phyloP scores from a whole-genome alignment of 2,329 filamentous ascomycete species.

The Monosporascus ibericus region DNA sequence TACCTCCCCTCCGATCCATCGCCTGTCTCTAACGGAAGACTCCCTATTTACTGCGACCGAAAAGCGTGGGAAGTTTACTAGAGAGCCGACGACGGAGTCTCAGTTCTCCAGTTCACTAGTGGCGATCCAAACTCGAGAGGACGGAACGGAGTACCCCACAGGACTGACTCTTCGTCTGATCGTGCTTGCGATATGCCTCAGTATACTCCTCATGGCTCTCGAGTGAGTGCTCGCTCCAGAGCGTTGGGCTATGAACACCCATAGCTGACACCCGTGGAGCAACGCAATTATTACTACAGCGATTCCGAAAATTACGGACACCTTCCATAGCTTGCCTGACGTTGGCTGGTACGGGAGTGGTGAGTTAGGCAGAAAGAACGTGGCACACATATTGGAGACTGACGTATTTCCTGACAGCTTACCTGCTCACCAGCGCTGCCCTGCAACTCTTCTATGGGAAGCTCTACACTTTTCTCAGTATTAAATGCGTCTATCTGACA shows the following conservation, averaged over 20 bases:
- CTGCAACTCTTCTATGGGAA: constrained; percentile 32
- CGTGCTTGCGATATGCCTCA: constrained; percentile 36
- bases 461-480: constrained; percentile 33
- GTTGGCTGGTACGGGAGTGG: constrained; percentile 42
- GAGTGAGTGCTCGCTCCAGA: constrained; percentile 23
- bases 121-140: constrained; percentile 24
- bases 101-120: too few relatives aligned
- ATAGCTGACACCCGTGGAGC: constrained; percentile 13
- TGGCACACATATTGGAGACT: background rate
- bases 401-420: constrained; percentile 18
- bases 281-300: constrained; percentile 34
- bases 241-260: background rate
- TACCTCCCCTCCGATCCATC: too few relatives aligned
- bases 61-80: too few relatives aligned
- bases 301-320: constrained; percentile 33
- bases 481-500: constrained; percentile 30
- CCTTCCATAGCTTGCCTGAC: constrained; percentile 35
- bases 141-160: constrained; percentile 31
- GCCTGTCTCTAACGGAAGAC: too few relatives aligned
- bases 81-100: too few relatives aligned
- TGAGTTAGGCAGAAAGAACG: constrained; percentile 4
- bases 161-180: constrained; percentile 33
- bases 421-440: constrained; percentile 32
- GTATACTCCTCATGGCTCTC: constrained; percentile 38
- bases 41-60: too few relatives aligned